Percentiles rank a stretch among this genome's conserved stretches.
phyloP scores from a whole-genome alignment of 2,329 filamentous ascomycete species.

The Fusarium sambucinum region DNA sequence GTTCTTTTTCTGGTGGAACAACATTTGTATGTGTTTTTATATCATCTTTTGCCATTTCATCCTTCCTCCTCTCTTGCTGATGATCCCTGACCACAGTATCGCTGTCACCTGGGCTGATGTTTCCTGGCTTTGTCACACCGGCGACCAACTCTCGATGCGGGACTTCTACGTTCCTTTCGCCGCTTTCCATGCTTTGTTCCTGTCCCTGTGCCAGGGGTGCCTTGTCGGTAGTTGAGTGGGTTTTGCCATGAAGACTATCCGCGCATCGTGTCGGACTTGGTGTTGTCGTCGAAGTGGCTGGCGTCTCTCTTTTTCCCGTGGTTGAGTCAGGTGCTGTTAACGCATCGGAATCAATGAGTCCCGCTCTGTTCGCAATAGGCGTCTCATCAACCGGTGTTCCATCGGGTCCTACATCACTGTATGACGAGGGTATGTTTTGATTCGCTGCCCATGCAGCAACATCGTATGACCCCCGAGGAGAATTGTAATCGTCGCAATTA shows the following conservation, averaged over 20 bases:
- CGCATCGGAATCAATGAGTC: constrained; percentile 28
- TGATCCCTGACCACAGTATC: constrained; percentile 16
- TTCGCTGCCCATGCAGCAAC: constrained; percentile 56
- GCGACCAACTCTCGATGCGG: neutral
- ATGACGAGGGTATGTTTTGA: constrained; percentile 55
- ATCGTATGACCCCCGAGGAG: constrained; percentile 46
- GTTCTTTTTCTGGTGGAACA: constrained; percentile 1
- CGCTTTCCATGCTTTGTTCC: neutral
- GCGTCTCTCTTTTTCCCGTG: constrained; percentile 32
- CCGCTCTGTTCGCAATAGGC: constrained; percentile 34
- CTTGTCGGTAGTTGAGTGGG: neutral
- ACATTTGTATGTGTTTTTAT: neutral
- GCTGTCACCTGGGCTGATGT: constrained; percentile 9
- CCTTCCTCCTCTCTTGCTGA: neutral
- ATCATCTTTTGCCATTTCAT: neutral
- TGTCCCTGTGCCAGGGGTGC: neutral
- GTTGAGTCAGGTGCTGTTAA: constrained; percentile 17
- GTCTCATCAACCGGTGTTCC: constrained; percentile 41
- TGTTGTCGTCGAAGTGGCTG: constrained; percentile 34
- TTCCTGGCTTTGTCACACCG: constrained; percentile 4
- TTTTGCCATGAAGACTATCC: constrained; percentile 1
- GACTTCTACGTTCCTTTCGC: neutral
- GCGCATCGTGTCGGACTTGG: constrained; percentile 23
- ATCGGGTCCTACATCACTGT: constrained; percentile 52
- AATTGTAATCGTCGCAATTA: constrained; percentile 55